Percentiles rank a stretch among this genome's conserved stretches.
These are phyloP conservation scores for Misopates orontium DNA, from an alignment of 257 asterid species.

Conservation along the genomic window DNA sequence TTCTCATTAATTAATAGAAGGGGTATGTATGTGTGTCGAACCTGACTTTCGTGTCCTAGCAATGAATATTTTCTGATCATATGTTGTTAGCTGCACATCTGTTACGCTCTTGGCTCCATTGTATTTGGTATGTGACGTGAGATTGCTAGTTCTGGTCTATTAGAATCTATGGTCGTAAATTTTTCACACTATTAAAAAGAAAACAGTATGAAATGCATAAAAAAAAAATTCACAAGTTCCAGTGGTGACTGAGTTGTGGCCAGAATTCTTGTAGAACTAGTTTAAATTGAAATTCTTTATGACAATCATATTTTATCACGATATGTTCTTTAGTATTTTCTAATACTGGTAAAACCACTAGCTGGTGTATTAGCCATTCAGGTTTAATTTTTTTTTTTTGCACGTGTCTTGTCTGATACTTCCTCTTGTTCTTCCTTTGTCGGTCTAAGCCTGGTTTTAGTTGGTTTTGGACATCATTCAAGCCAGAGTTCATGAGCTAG, in stretches of 20 bases:
- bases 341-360: no score
- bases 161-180: no score
- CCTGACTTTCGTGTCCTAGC: not conserved
- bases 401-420: not conserved
- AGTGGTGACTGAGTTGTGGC: no score
- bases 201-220: no score
- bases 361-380: not conserved
- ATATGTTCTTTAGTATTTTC: no score
- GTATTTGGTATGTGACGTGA: slow-evolving; percentile 15
- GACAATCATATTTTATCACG: no score
- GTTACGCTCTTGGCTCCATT: not conserved
- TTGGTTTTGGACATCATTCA: slow-evolving; percentile 14
- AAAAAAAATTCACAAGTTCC: no score
- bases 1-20: not conserved
- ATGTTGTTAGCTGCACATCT: not conserved
- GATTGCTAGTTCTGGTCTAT: no score
- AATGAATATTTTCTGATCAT: not conserved
- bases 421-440: slow-evolving; percentile 3
- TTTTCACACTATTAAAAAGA: no score
- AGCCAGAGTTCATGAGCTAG: slow-evolving; percentile 20
- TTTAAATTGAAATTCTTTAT: no score
- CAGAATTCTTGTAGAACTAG: no score
- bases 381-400: no score
- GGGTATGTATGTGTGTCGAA: not conserved
- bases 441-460: not conserved